Conservation (phyloP, 345 rosid species). For the Angophora floribunda region DNA sequence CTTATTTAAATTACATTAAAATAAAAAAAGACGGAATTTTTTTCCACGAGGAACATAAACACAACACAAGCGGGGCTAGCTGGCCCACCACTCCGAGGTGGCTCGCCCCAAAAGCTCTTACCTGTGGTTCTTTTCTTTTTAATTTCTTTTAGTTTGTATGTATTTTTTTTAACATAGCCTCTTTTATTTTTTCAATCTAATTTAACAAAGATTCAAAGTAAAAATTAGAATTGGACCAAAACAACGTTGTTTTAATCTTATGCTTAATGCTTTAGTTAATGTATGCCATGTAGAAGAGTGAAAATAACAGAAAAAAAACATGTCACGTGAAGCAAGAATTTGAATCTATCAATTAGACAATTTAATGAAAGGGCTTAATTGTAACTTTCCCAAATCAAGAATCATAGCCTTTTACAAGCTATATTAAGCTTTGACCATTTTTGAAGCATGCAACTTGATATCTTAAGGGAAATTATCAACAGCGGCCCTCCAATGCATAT, state of each 20-base stretch:
- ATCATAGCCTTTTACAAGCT: background rate
- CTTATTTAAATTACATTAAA: background rate
- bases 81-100: background rate
- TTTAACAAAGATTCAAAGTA: background rate
- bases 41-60: background rate
- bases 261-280: background rate
- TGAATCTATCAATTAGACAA: background rate
- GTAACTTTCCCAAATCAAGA: background rate
- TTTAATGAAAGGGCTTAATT: background rate
- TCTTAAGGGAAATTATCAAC: background rate
- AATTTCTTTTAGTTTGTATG: background rate
- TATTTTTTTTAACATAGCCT: background rate
- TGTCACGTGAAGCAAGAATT: fast-evolving
- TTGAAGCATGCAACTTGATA: background rate
- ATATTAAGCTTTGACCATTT: background rate
- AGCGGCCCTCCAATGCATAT: background rate
- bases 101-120: background rate
- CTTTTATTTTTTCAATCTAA: background rate
- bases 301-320: background rate
- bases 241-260: background rate
- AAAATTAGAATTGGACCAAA: background rate
- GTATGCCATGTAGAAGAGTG: background rate
- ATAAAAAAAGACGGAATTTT: background rate
- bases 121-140: background rate
- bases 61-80: background rate